phyloP scores from a whole-genome alignment of 2,329 filamentous ascomycete genomes.

The Golovinomyces cichoracearum region DNA sequence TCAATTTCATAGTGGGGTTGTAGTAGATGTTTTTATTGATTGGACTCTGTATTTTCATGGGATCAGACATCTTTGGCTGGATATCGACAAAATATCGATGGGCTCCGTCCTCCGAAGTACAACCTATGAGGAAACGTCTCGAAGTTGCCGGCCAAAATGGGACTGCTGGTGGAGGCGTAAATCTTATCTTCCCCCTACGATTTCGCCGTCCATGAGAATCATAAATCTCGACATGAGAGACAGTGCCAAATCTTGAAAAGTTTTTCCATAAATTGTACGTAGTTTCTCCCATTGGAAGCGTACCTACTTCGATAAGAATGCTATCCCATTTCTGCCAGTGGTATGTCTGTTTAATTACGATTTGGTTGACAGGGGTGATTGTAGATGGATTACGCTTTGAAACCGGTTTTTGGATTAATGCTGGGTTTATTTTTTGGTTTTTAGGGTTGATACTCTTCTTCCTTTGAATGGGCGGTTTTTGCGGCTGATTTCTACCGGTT shows the following conservation, averaged over 20 bases:
- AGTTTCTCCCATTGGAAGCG: conserved; percentile 17
- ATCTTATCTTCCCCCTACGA: conserved; percentile 24
- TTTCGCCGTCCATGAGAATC: conserved; percentile 19
- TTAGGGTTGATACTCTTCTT: not conserved
- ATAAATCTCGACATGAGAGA: conserved; percentile 31
- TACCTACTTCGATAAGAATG: conserved; percentile 6
- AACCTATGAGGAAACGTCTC: conserved; percentile 1
- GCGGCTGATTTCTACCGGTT: not conserved
- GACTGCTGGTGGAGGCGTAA: conserved; percentile 27
- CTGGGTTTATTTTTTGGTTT: not conserved
- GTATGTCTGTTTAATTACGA: conserved; percentile 1
- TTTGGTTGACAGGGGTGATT: not conserved
- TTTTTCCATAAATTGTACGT: conserved; percentile 24
- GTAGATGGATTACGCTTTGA: not conserved
- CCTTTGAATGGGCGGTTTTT: not conserved
- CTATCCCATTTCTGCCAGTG: conserved; percentile 17
- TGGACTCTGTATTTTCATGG: conserved; percentile 13
- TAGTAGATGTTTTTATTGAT: conserved; percentile 14
- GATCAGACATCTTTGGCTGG: conserved; percentile 4
- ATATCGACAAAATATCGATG: conserved; percentile 9
- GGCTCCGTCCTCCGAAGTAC: not conserved
- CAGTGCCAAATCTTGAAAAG: conserved; percentile 26
- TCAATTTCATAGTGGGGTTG: conserved; percentile 18
- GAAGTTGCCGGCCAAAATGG: conserved; percentile 23
- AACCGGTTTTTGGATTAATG: not conserved